Base-by-base conservation (phyloP, 2,329 filamentous ascomycete species). In the Microsporum ferrugineum region DNA sequence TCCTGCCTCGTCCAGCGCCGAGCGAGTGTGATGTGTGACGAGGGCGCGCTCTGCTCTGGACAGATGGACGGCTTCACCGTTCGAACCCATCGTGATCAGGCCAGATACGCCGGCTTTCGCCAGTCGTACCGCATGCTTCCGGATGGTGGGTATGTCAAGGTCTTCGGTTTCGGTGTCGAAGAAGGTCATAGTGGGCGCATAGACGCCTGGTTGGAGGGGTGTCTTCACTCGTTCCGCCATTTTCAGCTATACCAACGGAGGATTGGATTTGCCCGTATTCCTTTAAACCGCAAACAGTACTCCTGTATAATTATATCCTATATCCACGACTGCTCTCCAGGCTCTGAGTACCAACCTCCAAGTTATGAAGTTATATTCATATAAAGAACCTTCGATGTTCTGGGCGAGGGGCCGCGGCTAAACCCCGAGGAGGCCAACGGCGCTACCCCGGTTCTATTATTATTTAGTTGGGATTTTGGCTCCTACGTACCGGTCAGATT, bases 51-150 rank as follows among this genome's bases (percentile, higher is more conserved):
- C 90, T 64, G 86, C 82, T 51, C 84, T 83, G 60, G 87, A 88
- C 69, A 91, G 85, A 78, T 95, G 89, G 61, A 90, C 87, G 23
- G 90, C 89, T 78, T 95, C 90, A 63, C 90, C 90, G 75, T 95
- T 95, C 67, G 89, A 94, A 64, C 90, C 90, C 87, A 94, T 90
- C 66, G 87, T 87, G 49, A 95, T 88, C 29, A 95, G 81, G 39
- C 90, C 90, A 56, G 86, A 88, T 8, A 95, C 83, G 5, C 90
- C 90, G 61, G 84, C 88, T 71, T 84, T 79, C 45, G 86, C 87
- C 53, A 95, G 83, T 56, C 89, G 86, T 66, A 88, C 83, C 31
- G 88, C 87, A 71, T 95, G 90, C 71, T 83, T 86, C 75, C 89
- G 88, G 77, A 94, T 88, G 63, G 83, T 82, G 36, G 87, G 80